phyloP scores from a whole-genome alignment of 805 yeast genomes.

The Ogataea sp. region DNA sequence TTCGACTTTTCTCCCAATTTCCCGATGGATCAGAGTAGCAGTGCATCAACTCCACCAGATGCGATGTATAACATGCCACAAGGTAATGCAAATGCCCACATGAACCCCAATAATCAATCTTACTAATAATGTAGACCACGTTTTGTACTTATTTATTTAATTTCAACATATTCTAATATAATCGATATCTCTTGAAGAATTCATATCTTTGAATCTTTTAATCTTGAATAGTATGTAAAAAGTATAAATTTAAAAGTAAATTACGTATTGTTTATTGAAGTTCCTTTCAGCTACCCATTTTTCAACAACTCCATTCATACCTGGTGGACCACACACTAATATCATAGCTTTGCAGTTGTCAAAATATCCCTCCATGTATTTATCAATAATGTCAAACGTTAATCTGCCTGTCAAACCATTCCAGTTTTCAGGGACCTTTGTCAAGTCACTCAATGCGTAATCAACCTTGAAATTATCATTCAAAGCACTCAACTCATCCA shows the following conservation, averaged over 20 bases:
- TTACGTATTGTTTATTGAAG: conserved; percentile 11
- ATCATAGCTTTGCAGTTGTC: conserved; percentile 25
- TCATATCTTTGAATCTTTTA: too few relatives aligned
- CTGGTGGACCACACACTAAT: conserved; percentile 45
- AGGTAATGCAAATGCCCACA: too few relatives aligned
- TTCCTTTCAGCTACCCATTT: conserved; percentile 7
- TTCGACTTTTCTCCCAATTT: too few relatives aligned
- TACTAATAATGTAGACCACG: too few relatives aligned
- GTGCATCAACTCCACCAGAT: too few relatives aligned
- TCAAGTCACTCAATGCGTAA: conserved; percentile 27
- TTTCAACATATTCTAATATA: too few relatives aligned
- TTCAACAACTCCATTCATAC: conserved; percentile 19
- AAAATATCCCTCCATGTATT: conserved; percentile 12
- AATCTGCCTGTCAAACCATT: conserved; percentile 33
- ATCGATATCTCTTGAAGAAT: too few relatives aligned
- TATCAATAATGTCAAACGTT: conserved; percentile 30
- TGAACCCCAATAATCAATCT: too few relatives aligned
- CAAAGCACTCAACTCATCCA: conserved; percentile 32
- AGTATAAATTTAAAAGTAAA: conserved; percentile 15
- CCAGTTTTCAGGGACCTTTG: conserved; percentile 18
- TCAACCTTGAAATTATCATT: conserved; percentile 25
- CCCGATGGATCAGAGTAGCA: too few relatives aligned
- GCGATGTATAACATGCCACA: too few relatives aligned
- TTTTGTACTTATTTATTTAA: too few relatives aligned
- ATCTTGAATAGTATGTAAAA: too few relatives aligned